Percentiles rank a stretch among this genome's conserved stretches.
phyloP scores from a whole-genome alignment of 2,329 filamentous ascomycete genomes.

The Dothistroma pini region DNA sequence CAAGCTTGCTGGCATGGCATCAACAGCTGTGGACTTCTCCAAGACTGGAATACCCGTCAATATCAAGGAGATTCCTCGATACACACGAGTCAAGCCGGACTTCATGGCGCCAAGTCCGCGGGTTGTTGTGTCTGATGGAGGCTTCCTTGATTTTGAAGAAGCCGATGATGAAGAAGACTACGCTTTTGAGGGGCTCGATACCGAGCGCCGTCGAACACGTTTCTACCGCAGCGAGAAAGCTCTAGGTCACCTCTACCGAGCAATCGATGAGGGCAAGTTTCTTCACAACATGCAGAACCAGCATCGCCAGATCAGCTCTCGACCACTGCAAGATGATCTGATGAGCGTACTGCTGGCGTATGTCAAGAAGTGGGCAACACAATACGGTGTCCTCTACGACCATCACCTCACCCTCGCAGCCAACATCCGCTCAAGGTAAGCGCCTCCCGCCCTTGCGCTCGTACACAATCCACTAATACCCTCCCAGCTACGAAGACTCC shows the following conservation, averaged over 20 bases:
- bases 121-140: constrained; percentile 41
- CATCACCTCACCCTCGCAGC: constrained; percentile 38
- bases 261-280: constrained; percentile 68
- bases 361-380: constrained; percentile 32
- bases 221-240: constrained; percentile 68
- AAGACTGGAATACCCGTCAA: constrained; percentile 60
- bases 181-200: constrained; percentile 34
- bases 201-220: constrained; percentile 35
- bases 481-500: constrained; percentile 51
- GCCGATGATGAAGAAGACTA: constrained; percentile 47
- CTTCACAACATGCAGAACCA: constrained; percentile 47
- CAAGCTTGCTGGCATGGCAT: constrained; percentile 39
- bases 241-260: constrained; percentile 67
- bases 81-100: constrained; percentile 45
- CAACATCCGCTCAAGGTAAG: constrained; percentile 48
- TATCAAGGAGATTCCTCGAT: constrained; percentile 42
- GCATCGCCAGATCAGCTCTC: constrained; percentile 18
- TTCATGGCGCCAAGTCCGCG: constrained; percentile 53
- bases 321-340: constrained; percentile 14
- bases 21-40: constrained; percentile 38
- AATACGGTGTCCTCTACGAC: constrained; percentile 33
- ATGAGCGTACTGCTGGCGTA: constrained; percentile 40
- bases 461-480: not conserved
- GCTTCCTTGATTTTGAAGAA: constrained; percentile 48
- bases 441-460: not conserved